Base-by-base conservation (phyloP, 2,329 filamentous ascomycete species). In the Diaporthe amygdali region DNA sequence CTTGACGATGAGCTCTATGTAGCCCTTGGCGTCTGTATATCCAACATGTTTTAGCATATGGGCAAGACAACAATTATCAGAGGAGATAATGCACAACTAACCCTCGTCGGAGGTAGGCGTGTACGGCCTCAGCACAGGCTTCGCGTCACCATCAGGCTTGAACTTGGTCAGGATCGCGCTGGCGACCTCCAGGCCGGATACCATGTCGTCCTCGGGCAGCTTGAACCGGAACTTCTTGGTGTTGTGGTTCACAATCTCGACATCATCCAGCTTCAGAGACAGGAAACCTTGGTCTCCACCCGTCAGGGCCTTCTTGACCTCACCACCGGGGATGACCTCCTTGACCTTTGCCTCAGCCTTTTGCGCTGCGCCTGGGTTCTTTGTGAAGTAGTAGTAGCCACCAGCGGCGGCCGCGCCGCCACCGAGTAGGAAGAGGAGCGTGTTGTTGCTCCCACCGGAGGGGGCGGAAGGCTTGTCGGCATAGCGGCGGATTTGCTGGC, bases 161-260 rank as follows among this genome's bases (percentile, higher is more conserved):
- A 91, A 98, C 85, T 97, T 97, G 76, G 96, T 96, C 80, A 99
- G 86, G 76, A 99, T 83, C 55, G 95, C 95, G 88, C 94, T 97
- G 71, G 96, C 91, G 74, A 97, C 86, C 44, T 89, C 84, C 71
- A 99, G 85, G 54, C 96, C 96, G 71, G 94, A 96, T 67, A 97
- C 92, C 83, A 92, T 90, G 80, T 97, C 93, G 74, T 90, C 87
- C 81, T 97, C 93, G 20, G 94, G 94, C 52, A 98, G 90, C 78
- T 92, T 91, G 84, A 99, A 98, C 77, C 93, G 91, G 80, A 98
- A 88, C 77, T 90, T 92, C 91, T 98, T 98, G 77, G 95, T 97
- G 88, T 98, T 98, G 88, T 95, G 93, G 87, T 94, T 98, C 84
- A 98, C 84, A 55, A 87, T 84, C 84, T 97, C 93, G 63, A 95